Conservation (phyloP, 106 monocot genomes). For the Ottelia alismoides region DNA sequence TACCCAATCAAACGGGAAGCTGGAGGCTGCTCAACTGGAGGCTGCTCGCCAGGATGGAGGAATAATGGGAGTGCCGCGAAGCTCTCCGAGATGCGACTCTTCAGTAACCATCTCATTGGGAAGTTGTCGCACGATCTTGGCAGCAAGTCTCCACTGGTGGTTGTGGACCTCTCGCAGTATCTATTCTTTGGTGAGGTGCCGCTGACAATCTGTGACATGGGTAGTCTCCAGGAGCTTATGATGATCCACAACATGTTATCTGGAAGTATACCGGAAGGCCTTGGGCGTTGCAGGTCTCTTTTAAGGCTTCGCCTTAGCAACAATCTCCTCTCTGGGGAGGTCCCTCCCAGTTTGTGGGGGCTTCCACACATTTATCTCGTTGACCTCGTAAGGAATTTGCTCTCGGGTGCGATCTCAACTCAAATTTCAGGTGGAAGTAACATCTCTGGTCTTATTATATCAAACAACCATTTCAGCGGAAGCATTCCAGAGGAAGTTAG, state of each 20-base stretch:
- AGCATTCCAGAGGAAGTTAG: constrained; percentile 17
- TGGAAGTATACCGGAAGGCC: constrained; percentile 30
- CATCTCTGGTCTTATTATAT: constrained; percentile 19
- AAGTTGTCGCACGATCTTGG: constrained; percentile 41
- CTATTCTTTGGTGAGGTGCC: constrained; percentile 55
- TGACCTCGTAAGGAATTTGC: constrained; percentile 22
- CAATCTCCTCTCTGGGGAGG: constrained; percentile 29
- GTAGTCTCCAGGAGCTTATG: constrained; percentile 34
- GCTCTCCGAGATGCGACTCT: constrained; percentile 43
- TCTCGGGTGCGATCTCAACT: constrained; percentile 20
- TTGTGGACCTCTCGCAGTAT: constrained; percentile 47
- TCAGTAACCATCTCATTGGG: constrained; percentile 47
- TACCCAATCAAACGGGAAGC: no score
- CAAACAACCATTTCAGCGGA: constrained; percentile 11
- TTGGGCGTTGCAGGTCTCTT: constrained; percentile 33
- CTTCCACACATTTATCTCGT: constrained; percentile 20
- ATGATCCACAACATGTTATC: constrained; percentile 38
- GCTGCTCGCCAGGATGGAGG: no score
- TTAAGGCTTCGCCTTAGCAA: constrained; percentile 32
- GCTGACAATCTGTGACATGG: constrained; percentile 36
- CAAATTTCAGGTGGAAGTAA: constrained; percentile 15
- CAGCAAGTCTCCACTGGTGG: constrained; percentile 23
- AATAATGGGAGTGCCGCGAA: no score
- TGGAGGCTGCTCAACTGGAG: no score
- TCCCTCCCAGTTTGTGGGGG: constrained; percentile 25